Base-by-base conservation (phyloP, 2,329 filamentous ascomycete genomes). In the Chaetomium sp. region DNA sequence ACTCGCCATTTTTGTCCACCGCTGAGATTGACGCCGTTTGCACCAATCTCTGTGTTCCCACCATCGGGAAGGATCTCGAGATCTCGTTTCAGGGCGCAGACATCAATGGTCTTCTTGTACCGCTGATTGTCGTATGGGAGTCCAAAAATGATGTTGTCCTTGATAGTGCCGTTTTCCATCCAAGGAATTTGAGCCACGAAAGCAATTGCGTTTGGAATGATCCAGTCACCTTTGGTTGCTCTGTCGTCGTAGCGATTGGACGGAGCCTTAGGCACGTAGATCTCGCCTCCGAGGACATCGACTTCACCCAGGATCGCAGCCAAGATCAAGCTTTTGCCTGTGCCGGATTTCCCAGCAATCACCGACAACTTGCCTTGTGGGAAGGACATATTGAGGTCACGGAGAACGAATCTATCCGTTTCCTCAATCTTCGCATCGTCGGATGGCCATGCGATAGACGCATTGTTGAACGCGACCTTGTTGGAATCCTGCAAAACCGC, bases 1-100 rank as follows among this genome's bases (percentile, higher is more conserved):
- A 94, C 79, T 52, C 89, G 81, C 87, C 89, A 91, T 65, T 88
- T 84, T 69, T 95, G 89, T 0, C 89, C 90, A 59, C 90, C 89
- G 59, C 86, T 90, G 6, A 95, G 74, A 62, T 92, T 91, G 63
- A 94, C 88, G 6, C 89, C 89, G 59, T 92, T 91, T 2, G 88
- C 87, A 9, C 89, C 89, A 52, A 95, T 88, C 65, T 91, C 87
- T 0, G 90, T 95, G 47, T 81, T 71, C 63, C 92, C 88, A 4
- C 89, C 89, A 65, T 92, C 87, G 0, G 81, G 74, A 12, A 95
- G 76, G 74, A 90, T 89, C 12, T 85, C 80, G 36, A 95, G 73
- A 63, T 95, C 90, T 65, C 89, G 89, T 51, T 79, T 79, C 44
- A 95, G 68, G 0, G 88, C 88, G 59, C 88, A 94, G 2, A 85